A percentile compares a stretch with the other conserved stretches of the same genome.
These are phyloP conservation scores for Ogataea methanolica DNA, from an alignment of 805 yeast genomes.

Conservation along the genomic window DNA sequence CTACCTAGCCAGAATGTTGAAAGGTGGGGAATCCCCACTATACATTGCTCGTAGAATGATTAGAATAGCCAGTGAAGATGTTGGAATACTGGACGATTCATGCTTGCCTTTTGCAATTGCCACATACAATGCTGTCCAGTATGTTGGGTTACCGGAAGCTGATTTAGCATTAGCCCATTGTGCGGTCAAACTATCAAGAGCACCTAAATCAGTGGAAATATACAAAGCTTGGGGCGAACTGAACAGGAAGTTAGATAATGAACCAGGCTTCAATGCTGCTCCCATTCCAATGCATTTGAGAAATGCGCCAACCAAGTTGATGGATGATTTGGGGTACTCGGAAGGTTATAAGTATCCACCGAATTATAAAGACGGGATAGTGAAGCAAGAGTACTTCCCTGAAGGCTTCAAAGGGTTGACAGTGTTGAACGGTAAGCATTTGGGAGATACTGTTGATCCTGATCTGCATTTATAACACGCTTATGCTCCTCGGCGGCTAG, in stretches of 20 bases:
- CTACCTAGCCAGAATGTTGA: slow-evolving; percentile 82
- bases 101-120: slow-evolving; percentile 85
- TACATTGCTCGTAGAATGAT: slow-evolving; percentile 89
- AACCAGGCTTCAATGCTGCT: slow-evolving; percentile 56
- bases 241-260: slow-evolving; percentile 50
- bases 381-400: slow-evolving; percentile 75
- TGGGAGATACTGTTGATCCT: slow-evolving; percentile 45
- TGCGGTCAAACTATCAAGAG: slow-evolving; percentile 82
- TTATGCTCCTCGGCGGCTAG: neutral
- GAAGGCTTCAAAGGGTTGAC: slow-evolving; percentile 42
- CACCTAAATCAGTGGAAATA: slow-evolving; percentile 81
- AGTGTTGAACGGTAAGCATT: slow-evolving; percentile 53
- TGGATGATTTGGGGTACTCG: slow-evolving; percentile 86
- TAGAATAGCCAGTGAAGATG: slow-evolving; percentile 91
- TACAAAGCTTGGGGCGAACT: slow-evolving; percentile 75
- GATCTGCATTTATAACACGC: slow-evolving; percentile 26
- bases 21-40: slow-evolving; percentile 91
- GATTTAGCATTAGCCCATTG: slow-evolving; percentile 88
- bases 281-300: slow-evolving; percentile 79
- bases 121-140: slow-evolving; percentile 80
- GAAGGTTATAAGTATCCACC: slow-evolving; percentile 90
- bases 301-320: slow-evolving; percentile 90
- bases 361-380: slow-evolving; percentile 63
- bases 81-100: slow-evolving; percentile 80
- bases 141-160: slow-evolving; percentile 93